These are phyloP conservation scores for Cyberlindnera nakhonratchasimensis DNA, from an alignment of 805 yeast genomes.

Conservation along the genomic window DNA sequence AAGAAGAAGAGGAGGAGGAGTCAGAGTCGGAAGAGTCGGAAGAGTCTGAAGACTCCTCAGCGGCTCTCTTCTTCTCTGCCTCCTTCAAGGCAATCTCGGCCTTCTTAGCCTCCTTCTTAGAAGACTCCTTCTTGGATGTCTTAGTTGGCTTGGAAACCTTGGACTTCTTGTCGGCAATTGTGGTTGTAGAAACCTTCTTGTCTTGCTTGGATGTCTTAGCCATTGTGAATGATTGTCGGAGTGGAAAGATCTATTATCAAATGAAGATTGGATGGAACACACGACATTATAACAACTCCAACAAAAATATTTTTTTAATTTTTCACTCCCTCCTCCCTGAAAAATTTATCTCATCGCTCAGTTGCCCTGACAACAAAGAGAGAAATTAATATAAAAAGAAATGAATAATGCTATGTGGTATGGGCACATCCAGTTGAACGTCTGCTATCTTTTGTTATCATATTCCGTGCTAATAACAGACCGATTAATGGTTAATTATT, in stretches of 20 bases:
- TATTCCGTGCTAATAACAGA: neutral
- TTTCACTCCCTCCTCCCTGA: constrained; percentile 13
- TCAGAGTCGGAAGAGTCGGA: constrained; percentile 26
- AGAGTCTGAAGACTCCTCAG: constrained; percentile 28
- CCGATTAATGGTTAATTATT: too few species aligned
- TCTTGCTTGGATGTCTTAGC: constrained; percentile 24
- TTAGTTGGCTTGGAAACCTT: constrained; percentile 26
- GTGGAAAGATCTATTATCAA: too few species aligned
- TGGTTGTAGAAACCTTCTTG: constrained; percentile 18
- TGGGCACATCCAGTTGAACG: neutral
- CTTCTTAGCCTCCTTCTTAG: constrained; percentile 27
- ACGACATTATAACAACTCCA: too few species aligned
- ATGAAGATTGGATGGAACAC: too few species aligned
- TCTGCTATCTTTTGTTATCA: neutral
- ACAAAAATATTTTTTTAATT: too few species aligned
- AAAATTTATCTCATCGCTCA: constrained; percentile 22
- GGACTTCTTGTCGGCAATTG: constrained; percentile 22
- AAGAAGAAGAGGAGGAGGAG: constrained; percentile 11
- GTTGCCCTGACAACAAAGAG: constrained; percentile 15
- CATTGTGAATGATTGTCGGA: constrained; percentile 14
- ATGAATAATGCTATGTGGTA: neutral
- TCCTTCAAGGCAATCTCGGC: constrained; percentile 27
- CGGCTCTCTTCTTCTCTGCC: constrained; percentile 25
- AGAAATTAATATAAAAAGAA: constrained; percentile 4
- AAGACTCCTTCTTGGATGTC: constrained; percentile 24